Percentiles rank a stretch among this genome's conserved stretches.
These are phyloP conservation scores for Cornus florida DNA, from an alignment of 148 eudicot genomes.

Conservation along the genomic window DNA sequence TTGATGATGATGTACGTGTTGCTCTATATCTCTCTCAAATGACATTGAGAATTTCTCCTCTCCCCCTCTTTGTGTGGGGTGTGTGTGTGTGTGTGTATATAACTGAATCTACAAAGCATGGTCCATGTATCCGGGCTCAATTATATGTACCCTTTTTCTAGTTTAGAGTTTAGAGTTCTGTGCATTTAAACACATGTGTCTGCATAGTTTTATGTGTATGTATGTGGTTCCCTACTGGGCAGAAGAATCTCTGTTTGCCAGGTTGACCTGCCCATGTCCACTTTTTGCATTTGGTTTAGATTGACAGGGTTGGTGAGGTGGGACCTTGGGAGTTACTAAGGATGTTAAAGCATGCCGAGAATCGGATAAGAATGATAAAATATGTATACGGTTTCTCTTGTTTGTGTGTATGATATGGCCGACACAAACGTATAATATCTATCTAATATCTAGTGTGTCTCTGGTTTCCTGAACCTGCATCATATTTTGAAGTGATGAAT, in stretches of 20 bases:
- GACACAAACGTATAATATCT: background rate
- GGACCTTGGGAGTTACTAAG: too few relatives aligned
- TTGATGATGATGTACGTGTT: conserved; percentile 80
- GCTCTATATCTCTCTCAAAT: conserved; percentile 6
- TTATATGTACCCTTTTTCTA: background rate
- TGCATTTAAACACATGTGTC: background rate
- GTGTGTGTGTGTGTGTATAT: too few relatives aligned
- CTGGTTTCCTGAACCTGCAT: background rate
- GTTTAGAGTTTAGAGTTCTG: background rate
- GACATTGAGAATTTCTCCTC: conserved; percentile 8
- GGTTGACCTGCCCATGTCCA: too few relatives aligned
- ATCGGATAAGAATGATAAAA: too few relatives aligned
- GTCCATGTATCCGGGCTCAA: background rate
- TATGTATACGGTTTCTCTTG: too few relatives aligned
- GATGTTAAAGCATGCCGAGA: too few relatives aligned
- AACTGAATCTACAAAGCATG: too few relatives aligned
- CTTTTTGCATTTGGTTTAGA: too few relatives aligned
- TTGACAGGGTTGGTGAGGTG: too few relatives aligned
- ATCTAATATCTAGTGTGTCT: background rate
- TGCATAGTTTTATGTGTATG: background rate
- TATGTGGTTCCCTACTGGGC: too few relatives aligned
- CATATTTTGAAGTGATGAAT: background rate
- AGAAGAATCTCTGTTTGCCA: too few relatives aligned
- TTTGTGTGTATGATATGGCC: too few relatives aligned
- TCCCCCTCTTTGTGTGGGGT: background rate